phyloP scores from a whole-genome alignment of 257 asterid genomes.

The Cynanchum wilfordii region DNA sequence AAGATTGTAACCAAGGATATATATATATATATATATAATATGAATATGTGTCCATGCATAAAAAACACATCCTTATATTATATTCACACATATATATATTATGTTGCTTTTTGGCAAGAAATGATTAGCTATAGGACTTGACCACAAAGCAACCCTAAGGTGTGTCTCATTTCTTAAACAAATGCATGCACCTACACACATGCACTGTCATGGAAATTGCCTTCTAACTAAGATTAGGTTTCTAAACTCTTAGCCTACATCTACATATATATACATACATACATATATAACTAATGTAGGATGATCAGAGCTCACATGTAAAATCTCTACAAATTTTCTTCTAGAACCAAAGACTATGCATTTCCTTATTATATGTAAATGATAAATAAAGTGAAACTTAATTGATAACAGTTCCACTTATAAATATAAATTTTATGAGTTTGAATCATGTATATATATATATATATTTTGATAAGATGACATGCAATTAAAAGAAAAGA shows the following conservation, averaged over 20 bases:
- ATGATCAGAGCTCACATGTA: not conserved
- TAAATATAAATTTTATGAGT: no score
- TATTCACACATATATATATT: no score
- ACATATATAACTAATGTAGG: no score
- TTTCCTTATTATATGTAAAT: no score
- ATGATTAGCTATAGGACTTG: slow-evolving; percentile 34
- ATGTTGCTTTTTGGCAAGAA: slow-evolving; percentile 24
- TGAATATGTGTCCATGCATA: slow-evolving; percentile 17
- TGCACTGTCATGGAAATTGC: not conserved
- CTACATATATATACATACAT: not conserved
- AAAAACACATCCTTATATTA: slow-evolving; percentile 16
- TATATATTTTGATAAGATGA: no score
- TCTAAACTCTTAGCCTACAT: not conserved
- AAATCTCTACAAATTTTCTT: not conserved
- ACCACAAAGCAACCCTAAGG: slow-evolving; percentile 13
- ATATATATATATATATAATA: no score
- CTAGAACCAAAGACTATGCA: not conserved
- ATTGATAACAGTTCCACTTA: no score
- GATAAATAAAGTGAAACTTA: no score
- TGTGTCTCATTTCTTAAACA: not conserved
- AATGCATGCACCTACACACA: slow-evolving; percentile 5
- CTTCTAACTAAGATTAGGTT: not conserved
- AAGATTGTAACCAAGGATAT: slow-evolving; percentile 14
- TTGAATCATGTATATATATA: no score
- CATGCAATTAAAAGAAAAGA: no score